Evolutionary conservation across 2,329 filamentous ascomycete genomes (phyloP), one percentile per base, ranked within the genome.

Genomic region (Fusarium sarcochroum): DNA sequence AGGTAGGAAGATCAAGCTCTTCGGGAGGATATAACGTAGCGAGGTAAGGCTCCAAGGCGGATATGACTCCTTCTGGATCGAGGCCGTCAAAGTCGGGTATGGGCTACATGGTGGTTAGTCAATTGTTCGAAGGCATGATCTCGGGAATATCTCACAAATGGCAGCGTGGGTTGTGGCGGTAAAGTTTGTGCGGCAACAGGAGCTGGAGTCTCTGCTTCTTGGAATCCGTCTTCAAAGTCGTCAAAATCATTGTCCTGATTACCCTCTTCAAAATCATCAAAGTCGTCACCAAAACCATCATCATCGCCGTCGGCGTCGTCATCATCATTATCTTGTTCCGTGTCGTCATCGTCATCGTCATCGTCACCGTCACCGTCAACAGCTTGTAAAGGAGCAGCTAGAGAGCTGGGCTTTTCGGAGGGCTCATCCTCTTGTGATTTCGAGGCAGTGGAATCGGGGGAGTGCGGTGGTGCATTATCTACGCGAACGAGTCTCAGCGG

Each of bases 201-300:
- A 40, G 78, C 54, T 40, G 63, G 67, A 52, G 79, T 75, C 55
- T 83, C 82, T 58, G 86, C 77, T 76, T 88, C 83, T 73, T 93
- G 86, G 76, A 93, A 93, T 37, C 85, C 89, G 70, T 90, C 91
- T 75, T 91, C 90, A 79, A 93, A 93, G 73, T 92, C 90, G 73
- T 89, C 88, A 80, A 90, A 90, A 73, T 86, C 86, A 25, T 82
- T 83, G 45, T 82, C 83, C 9, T 81, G 84, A 58, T 83, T 85
- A 48, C 86, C 87, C 73, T 89, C 87, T 72, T 88, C 86, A 69
- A 90, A 89, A 65, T 89, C 87, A 75, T 90, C 87, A 78, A 87
- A 86, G 63, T 89, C 87, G 72, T 89, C 86, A 21, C 84, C 86
- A 74, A 87, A 88, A 41, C 84, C 85, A 66, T 86, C 83, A 30